Percentiles rank a stretch among this genome's conserved stretches.
These are phyloP conservation scores for Penicillium odoratum DNA, from an alignment of 495 filamentous ascomycete genomes.

Conservation along the genomic window DNA sequence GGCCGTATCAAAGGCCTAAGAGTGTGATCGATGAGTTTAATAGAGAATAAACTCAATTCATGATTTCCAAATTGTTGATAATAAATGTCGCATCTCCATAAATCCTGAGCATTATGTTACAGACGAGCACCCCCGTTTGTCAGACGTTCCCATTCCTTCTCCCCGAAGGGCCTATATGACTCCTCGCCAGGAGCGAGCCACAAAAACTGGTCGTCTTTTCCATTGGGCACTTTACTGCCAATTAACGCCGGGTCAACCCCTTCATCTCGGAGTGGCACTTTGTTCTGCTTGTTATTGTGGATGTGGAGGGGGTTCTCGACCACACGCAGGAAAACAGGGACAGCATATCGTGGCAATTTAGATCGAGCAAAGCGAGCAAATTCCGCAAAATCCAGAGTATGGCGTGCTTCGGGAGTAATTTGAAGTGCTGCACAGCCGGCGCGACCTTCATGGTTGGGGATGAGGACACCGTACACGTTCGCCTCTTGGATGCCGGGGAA, in stretches of 20 bases:
- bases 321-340: conserved; percentile 72
- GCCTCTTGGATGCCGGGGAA: conserved; percentile 70
- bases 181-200: conserved; percentile 56
- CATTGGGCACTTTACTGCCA: conserved; percentile 49
- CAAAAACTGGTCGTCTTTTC: conserved; percentile 49
- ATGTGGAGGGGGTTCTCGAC: conserved; percentile 60
- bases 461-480: conserved; percentile 74
- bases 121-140: conserved; percentile 50
- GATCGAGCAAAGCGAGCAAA: conserved; percentile 54
- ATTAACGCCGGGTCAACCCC: conserved; percentile 60
- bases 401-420: conserved; percentile 36
- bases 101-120: conserved; percentile 23
- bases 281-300: conserved; percentile 86
- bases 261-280: conserved; percentile 68
- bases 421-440: conserved; percentile 66
- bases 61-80: too few species aligned
- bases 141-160: conserved; percentile 58
- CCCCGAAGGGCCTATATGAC: conserved; percentile 57
- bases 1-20: conserved; percentile 22
- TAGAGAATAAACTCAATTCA: not conserved
- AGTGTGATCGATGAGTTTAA: conserved; percentile 29
- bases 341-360: conserved; percentile 70
- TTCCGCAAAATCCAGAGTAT: conserved; percentile 52
- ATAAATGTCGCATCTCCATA: not conserved
- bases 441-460: conserved; percentile 71